Evolutionary conservation across 164 flowering plant genomes (phyloP).

Genomic region (Platanus orientalis): DNA sequence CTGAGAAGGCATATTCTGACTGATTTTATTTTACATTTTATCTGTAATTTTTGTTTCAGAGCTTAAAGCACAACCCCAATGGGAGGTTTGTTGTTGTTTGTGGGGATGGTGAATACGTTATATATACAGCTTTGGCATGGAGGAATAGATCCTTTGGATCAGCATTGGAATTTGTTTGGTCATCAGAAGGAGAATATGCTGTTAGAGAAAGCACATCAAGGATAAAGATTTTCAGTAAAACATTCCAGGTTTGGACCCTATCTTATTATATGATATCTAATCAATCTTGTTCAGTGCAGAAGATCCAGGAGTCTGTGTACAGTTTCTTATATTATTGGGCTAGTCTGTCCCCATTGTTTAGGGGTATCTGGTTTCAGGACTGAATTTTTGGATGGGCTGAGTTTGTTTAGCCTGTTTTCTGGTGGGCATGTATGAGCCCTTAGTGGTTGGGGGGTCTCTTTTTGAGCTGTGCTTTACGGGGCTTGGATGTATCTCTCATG

Average conservation of each 20-base stretch:
- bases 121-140: constrained; percentile 98
- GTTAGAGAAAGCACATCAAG: constrained; percentile 93
- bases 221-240: constrained; percentile 87
- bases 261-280: neutral
- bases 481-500: too few relatives aligned
- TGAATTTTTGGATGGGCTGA: too few relatives aligned
- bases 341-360: too few relatives aligned
- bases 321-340: too few relatives aligned
- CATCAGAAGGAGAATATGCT: constrained; percentile 96
- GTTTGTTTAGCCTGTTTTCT: too few relatives aligned
- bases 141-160: constrained; percentile 99
- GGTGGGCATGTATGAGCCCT: too few relatives aligned
- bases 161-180: constrained; percentile 93
- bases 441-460: too few relatives aligned
- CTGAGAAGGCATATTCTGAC: neutral
- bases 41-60: constrained; percentile 40
- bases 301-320: too few relatives aligned
- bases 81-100: constrained; percentile 99
- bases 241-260: constrained; percentile 59
- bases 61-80: constrained; percentile 94
- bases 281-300: neutral
- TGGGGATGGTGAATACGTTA: constrained; percentile 96
- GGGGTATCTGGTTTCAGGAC: too few relatives aligned
- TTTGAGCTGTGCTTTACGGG: too few relatives aligned
- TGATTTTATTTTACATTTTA: neutral